These are phyloP conservation scores for Hygrocybe punicea DNA, from an alignment of 768 basidiomycete species.

Conservation along the genomic window DNA sequence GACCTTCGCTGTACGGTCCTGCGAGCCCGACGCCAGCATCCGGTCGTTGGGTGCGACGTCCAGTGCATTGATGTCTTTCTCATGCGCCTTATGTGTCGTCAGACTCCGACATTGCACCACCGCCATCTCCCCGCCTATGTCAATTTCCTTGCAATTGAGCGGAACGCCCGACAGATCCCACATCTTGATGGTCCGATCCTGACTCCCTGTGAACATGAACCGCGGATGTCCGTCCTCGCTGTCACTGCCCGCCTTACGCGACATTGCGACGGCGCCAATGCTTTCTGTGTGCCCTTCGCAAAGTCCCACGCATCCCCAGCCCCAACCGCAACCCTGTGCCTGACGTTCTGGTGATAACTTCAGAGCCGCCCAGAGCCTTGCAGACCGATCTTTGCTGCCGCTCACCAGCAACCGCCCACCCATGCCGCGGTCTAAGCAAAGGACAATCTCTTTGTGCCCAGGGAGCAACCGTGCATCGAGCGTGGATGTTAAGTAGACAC, in stretches of 20 bases:
- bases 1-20: conserved; percentile 91
- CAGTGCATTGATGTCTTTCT: conserved; percentile 97
- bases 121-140: conserved; percentile 25
- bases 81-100: conserved; percentile 86
- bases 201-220: conserved; percentile 93
- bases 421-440: conserved; percentile 70
- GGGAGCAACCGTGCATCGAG: conserved; percentile 83
- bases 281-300: conserved; percentile 96
- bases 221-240: conserved; percentile 34
- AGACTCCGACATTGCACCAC: conserved; percentile 65
- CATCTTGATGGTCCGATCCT: conserved; percentile 97
- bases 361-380: conserved; percentile 72
- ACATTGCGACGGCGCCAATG: conserved; percentile 84
- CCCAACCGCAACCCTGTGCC: conserved; percentile 32
- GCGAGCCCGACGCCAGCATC: conserved; percentile 88
- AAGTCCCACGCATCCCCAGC: conserved; percentile 75
- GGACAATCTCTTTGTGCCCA: conserved; percentile 89
- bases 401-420: conserved; percentile 76
- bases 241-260: conserved; percentile 45
- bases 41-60: conserved; percentile 89
- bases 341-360: conserved; percentile 8
- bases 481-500: conserved; percentile 73
- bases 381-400: conserved; percentile 89
- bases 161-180: conserved; percentile 79
- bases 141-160: conserved; percentile 17